phyloP scores from a whole-genome alignment of 148 eudicot genomes.

The Limonium bicolor region DNA sequence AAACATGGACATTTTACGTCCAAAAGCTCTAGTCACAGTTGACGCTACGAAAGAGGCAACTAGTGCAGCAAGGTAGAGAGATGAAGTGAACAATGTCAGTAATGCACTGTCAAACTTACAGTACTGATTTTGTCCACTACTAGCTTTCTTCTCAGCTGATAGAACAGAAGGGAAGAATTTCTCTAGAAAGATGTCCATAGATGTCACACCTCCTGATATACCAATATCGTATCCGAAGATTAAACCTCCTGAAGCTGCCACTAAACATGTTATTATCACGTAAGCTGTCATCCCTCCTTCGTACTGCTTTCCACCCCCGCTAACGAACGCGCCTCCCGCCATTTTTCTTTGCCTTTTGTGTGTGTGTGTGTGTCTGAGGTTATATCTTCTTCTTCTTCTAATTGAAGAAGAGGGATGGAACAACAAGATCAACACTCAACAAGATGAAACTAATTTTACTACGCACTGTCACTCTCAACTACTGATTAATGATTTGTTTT shows the following conservation, averaged over 20 bases:
- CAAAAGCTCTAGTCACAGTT: constrained; percentile 40
- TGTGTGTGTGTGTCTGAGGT: background rate
- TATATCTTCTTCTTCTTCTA: too few species aligned
- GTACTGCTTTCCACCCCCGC: constrained; percentile 1
- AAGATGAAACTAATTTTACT: too few species aligned
- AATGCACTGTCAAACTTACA: constrained; percentile 63
- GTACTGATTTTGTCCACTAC: constrained; percentile 32
- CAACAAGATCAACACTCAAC: too few species aligned
- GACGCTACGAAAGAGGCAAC: constrained; percentile 61
- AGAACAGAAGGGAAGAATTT: constrained; percentile 55
- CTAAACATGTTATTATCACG: constrained; percentile 1
- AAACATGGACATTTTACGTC: constrained; percentile 61
- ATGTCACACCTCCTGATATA: constrained; percentile 59
- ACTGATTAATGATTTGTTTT: too few species aligned
- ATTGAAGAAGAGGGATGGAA: too few species aligned
- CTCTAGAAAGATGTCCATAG: constrained; percentile 50
- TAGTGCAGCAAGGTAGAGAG: constrained; percentile 62
- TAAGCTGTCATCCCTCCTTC: constrained; percentile 2
- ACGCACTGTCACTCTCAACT: too few species aligned
- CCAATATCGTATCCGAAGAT: constrained; percentile 8
- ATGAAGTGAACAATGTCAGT: constrained; percentile 64
- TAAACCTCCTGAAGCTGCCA: constrained; percentile 8
- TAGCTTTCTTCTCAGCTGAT: constrained; percentile 21
- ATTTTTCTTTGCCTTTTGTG: background rate
- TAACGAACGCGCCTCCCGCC: constrained; percentile 3